Percentiles rank a stretch among this genome's conserved stretches.
phyloP scores from a whole-genome alignment of 345 rosid genomes.

The Ailanthus altissimus region DNA sequence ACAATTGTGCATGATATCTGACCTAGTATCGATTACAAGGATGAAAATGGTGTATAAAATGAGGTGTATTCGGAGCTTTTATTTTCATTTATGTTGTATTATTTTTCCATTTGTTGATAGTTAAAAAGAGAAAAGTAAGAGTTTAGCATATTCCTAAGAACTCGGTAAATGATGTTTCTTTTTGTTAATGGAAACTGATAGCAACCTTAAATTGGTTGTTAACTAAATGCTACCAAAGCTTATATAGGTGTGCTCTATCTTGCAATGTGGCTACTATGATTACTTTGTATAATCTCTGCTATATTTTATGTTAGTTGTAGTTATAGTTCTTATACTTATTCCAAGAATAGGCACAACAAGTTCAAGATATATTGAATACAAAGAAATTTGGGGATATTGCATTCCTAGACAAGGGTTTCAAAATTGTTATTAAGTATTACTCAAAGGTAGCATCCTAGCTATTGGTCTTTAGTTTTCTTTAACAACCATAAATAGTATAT shows the following conservation, averaged over 20 bases:
- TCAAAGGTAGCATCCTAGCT: constrained; percentile 54
- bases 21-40: constrained; percentile 81
- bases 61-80: constrained; percentile 37
- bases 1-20: constrained; percentile 71
- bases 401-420: constrained; percentile 90
- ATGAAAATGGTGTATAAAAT: constrained; percentile 83
- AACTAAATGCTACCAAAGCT: not conserved
- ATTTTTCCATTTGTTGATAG: not conserved
- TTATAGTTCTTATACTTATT: constrained; percentile 51
- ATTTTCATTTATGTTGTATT: constrained; percentile 12
- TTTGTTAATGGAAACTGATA: not conserved
- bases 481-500: too few species aligned
- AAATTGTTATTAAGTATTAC: constrained; percentile 80
- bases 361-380: constrained; percentile 90
- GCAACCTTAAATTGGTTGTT: not conserved
- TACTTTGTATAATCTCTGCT: not conserved
- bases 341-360: constrained; percentile 99
- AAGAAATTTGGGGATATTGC: constrained; percentile 93
- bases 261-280: not conserved
- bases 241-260: not conserved
- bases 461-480: too few species aligned
- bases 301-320: not conserved
- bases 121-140: not conserved
- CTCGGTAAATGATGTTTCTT: not conserved
- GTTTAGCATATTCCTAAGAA: not conserved